Evolutionary conservation across 441 rosid species (phyloP).

Genomic region (Pelargonium cotyledonis): DNA sequence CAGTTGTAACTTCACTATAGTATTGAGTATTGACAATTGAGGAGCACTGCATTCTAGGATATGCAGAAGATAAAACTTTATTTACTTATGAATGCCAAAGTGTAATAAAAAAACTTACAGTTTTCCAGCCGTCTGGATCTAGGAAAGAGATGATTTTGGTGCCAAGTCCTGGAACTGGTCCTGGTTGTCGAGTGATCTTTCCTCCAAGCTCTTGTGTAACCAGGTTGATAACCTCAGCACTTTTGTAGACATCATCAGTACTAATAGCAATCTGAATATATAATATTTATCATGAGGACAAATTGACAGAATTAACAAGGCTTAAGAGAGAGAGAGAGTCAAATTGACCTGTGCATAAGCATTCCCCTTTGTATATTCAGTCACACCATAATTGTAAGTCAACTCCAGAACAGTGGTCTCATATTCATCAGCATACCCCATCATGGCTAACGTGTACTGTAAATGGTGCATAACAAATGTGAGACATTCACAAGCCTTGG

Average conservation of each 20-base stretch:
- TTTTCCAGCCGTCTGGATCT: slow-evolving; percentile 99
- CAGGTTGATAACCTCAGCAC: slow-evolving; percentile 69
- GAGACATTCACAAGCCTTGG: too few relatives aligned
- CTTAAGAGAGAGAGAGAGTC: too few relatives aligned
- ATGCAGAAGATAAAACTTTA: too few relatives aligned
- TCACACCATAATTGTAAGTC: slow-evolving; percentile 76
- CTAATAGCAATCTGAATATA: slow-evolving; percentile 58
- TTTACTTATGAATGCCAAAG: too few relatives aligned
- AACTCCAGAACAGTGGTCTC: slow-evolving; percentile 78
- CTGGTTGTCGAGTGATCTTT: slow-evolving; percentile 76
- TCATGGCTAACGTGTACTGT: slow-evolving; percentile 81
- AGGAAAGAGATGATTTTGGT: slow-evolving; percentile 80
- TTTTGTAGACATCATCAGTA: slow-evolving; percentile 90
- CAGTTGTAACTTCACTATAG: too few relatives aligned
- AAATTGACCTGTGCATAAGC: slow-evolving; percentile 99
- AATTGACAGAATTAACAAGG: background rate
- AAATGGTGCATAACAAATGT: slow-evolving; percentile 11
- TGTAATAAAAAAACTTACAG: slow-evolving; percentile 34
- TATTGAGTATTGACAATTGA: too few relatives aligned
- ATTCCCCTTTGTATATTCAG: slow-evolving; percentile 88
- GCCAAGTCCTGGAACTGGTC: slow-evolving; percentile 82
- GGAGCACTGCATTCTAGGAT: too few relatives aligned
- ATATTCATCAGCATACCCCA: slow-evolving; percentile 87
- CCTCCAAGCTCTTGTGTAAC: slow-evolving; percentile 86
- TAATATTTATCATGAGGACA: slow-evolving; percentile 10